phyloP scores from a whole-genome alignment of 345 rosid genomes.

The Ricinus communis region DNA sequence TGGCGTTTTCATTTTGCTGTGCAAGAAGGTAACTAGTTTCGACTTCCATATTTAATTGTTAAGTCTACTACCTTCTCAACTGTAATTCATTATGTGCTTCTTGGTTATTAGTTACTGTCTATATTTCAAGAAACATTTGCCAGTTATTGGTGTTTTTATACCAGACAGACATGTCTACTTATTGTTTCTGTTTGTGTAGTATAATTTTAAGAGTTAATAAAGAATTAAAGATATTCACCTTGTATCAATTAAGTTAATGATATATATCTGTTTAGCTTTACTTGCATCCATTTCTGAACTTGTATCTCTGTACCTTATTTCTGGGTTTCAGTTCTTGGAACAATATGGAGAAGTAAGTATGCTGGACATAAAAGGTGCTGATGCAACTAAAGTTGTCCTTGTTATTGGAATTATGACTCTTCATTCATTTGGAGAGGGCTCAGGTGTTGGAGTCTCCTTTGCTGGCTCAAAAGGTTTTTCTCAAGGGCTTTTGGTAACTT shows the following conservation, averaged over 20 bases:
- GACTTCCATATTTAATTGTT: background rate
- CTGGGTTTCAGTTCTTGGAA: constrained; percentile 75
- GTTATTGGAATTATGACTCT: constrained; percentile 99
- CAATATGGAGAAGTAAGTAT: constrained; percentile 95
- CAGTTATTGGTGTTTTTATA: background rate
- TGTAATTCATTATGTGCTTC: constrained; percentile 10
- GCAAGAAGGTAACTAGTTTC: constrained; percentile 72
- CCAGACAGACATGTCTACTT: background rate
- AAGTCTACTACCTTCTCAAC: background rate
- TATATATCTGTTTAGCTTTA: background rate
- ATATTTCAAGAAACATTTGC: background rate
- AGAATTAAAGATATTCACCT: background rate
- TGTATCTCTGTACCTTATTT: constrained; percentile 5
- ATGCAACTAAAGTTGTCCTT: constrained; percentile 90
- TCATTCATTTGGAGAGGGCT: constrained; percentile 99
- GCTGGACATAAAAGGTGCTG: constrained; percentile 98
- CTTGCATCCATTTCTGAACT: background rate
- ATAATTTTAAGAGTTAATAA: background rate
- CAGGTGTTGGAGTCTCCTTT: constrained; percentile 99
- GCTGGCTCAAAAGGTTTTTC: constrained; percentile 96
- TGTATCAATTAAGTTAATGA: background rate
- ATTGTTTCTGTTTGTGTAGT: background rate
- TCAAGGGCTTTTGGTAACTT: constrained; percentile 95
- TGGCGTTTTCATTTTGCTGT: constrained; percentile 83
- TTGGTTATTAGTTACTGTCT: background rate